Conservation (phyloP, 495 filamentous ascomycete genomes). For the Aspergillus egyptiacus region DNA sequence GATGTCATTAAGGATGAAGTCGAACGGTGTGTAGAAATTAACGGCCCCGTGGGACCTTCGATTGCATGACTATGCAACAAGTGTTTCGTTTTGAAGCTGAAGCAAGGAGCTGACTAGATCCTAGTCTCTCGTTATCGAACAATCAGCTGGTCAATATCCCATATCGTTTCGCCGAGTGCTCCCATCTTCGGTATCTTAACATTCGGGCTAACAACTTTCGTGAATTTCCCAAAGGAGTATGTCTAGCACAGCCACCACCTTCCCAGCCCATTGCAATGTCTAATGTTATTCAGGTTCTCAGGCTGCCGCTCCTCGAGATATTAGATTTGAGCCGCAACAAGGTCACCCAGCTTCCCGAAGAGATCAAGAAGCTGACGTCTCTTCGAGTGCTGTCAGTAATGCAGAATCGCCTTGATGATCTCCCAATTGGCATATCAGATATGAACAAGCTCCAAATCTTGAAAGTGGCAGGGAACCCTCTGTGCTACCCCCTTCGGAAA, state of each 20-base stretch:
- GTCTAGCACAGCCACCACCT: constrained; percentile 21
- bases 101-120: constrained; percentile 9
- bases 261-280: constrained; percentile 10
- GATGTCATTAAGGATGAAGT: constrained; percentile 90
- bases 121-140: constrained; percentile 81
- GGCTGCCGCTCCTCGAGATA: constrained; percentile 76
- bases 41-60: background rate
- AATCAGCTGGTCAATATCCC: constrained; percentile 79
- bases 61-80: background rate
- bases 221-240: constrained; percentile 80
- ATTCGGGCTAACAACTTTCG: constrained; percentile 79
- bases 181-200: constrained; percentile 89
- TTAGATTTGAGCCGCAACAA: constrained; percentile 86
- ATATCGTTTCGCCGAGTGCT: constrained; percentile 75
- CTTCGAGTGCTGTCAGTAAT: constrained; percentile 73
- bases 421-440: constrained; percentile 77
- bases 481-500: constrained; percentile 45
- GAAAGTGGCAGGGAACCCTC: constrained; percentile 80
- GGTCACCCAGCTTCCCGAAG: constrained; percentile 67
- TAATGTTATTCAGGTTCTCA: constrained; percentile 54
- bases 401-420: constrained; percentile 75
- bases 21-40: constrained; percentile 59
- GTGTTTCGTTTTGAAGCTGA: background rate
- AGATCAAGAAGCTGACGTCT: constrained; percentile 69
- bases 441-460: constrained; percentile 84